These are phyloP conservation scores for Daldinia caldariorum DNA, from an alignment of 495 filamentous ascomycete species.

Conservation along the genomic window DNA sequence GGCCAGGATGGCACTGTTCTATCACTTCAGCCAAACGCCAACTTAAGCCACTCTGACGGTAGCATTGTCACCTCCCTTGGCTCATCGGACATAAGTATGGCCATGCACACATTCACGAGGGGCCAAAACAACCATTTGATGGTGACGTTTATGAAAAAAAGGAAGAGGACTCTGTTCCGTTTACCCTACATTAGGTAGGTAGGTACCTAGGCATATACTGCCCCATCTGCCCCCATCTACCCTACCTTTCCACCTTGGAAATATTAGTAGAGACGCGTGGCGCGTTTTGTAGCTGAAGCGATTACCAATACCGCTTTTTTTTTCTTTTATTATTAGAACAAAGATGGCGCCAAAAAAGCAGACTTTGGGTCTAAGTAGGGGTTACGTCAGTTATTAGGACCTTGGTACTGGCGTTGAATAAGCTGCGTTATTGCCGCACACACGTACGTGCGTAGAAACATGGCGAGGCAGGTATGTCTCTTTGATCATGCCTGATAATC, in stretches of 20 bases:
- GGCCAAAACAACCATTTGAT: conserved; percentile 11
- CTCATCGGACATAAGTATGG: conserved; percentile 14
- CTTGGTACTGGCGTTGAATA: neutral
- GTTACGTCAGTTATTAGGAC: neutral
- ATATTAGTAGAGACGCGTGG: conserved; percentile 4
- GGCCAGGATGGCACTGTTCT: conserved; percentile 14
- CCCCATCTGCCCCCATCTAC: neutral
- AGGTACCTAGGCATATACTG: neutral
- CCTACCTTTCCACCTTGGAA: conserved; percentile 8
- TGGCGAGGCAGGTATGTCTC: conserved; percentile 3
- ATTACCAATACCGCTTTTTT: conserved; percentile 16
- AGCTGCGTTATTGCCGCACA: conserved; percentile 2
- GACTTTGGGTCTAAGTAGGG: neutral
- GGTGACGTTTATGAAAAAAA: conserved; percentile 8
- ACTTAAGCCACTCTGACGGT: conserved; percentile 1
- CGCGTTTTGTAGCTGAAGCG: conserved; percentile 8
- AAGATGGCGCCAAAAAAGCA: conserved; percentile 3
- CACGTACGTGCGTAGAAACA: neutral
- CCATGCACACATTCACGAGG: conserved; percentile 5
- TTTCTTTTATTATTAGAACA: conserved; percentile 26
- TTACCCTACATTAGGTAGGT: neutral
- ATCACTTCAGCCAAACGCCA: conserved; percentile 14
- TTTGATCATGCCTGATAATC: conserved; percentile 22
- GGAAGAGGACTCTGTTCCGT: neutral
- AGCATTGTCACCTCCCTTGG: conserved; percentile 1